These are phyloP conservation scores for Knoxia roxburghii DNA, from an alignment of 257 asterid genomes.

Conservation along the genomic window DNA sequence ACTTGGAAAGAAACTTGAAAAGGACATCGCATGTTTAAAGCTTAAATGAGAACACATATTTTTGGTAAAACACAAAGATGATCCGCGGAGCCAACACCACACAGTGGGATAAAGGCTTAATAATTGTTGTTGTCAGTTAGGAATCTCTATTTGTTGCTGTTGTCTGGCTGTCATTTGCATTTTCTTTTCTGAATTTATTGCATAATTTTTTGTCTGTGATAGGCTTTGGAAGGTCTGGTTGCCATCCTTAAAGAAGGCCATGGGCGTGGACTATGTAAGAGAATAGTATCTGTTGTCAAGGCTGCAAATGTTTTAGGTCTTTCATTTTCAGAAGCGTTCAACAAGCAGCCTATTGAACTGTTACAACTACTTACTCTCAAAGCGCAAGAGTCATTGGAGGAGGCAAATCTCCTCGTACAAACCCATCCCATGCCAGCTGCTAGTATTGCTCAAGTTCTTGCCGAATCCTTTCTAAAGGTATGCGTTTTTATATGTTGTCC, in stretches of 20 bases:
- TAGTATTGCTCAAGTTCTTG: slow-evolving; percentile 94
- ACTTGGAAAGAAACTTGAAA: too few relatives aligned
- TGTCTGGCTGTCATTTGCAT: background rate
- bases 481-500: slow-evolving; percentile 6
- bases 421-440: slow-evolving; percentile 90
- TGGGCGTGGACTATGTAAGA: slow-evolving; percentile 76
- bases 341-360: slow-evolving; percentile 86
- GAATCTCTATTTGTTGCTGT: background rate
- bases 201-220: slow-evolving; percentile 4
- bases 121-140: background rate
- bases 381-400: slow-evolving; percentile 96
- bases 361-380: slow-evolving; percentile 90
- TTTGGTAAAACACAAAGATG: too few relatives aligned
- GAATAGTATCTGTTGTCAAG: slow-evolving; percentile 80
- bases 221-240: slow-evolving; percentile 77
- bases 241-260: slow-evolving; percentile 58
- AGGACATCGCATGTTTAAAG: too few relatives aligned
- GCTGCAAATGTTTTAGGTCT: slow-evolving; percentile 88
- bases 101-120: too few relatives aligned
- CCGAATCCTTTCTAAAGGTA: slow-evolving; percentile 95
- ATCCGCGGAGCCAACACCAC: too few relatives aligned
- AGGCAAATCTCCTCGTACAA: slow-evolving; percentile 75
- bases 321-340: slow-evolving; percentile 86
- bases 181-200: background rate
- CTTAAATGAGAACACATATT: too few relatives aligned